Percentiles rank a stretch among this genome's conserved stretches.
Conservation (phyloP, 371 early-diverging fungal species). For the Mortierella sp. region DNA sequence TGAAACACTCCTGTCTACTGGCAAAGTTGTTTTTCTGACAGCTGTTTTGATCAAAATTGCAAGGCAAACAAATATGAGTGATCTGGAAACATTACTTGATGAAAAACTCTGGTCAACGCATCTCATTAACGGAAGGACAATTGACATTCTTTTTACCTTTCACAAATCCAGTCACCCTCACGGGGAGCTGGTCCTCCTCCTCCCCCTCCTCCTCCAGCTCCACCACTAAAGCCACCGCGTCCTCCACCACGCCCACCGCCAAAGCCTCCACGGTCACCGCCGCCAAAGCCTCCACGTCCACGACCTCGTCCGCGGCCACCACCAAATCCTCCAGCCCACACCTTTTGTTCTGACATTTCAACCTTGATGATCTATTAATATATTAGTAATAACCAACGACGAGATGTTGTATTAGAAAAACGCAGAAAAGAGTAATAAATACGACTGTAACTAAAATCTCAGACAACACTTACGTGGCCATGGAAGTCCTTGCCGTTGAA, state of each 20-base stretch:
- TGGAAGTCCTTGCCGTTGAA: constrained; percentile 68
- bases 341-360: constrained; percentile 71
- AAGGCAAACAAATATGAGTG: too few relatives aligned
- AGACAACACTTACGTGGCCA: constrained; percentile 34
- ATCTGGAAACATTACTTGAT: too few relatives aligned
- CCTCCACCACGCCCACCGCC: constrained; percentile 40
- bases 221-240: constrained; percentile 55
- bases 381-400: too few relatives aligned
- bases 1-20: constrained; percentile 72
- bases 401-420: too few relatives aligned
- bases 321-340: constrained; percentile 42
- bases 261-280: constrained; percentile 34
- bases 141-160: constrained; percentile 53
- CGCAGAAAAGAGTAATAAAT: too few relatives aligned
- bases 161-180: constrained; percentile 80
- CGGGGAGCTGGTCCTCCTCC: constrained; percentile 62
- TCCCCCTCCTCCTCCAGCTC: constrained; percentile 55
- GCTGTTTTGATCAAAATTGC: constrained; percentile 39
- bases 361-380: constrained; percentile 71
- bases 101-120: too few relatives aligned
- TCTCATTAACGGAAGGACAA: too few relatives aligned
- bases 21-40: constrained; percentile 78
- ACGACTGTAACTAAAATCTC: too few relatives aligned
- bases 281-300: constrained; percentile 34
- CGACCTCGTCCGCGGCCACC: constrained; percentile 50